Percentiles rank a stretch among this genome's conserved stretches.
Evolutionary conservation across 2,329 filamentous ascomycete species (phyloP).

Genomic region (Pseudogymnoascus pannorum): DNA sequence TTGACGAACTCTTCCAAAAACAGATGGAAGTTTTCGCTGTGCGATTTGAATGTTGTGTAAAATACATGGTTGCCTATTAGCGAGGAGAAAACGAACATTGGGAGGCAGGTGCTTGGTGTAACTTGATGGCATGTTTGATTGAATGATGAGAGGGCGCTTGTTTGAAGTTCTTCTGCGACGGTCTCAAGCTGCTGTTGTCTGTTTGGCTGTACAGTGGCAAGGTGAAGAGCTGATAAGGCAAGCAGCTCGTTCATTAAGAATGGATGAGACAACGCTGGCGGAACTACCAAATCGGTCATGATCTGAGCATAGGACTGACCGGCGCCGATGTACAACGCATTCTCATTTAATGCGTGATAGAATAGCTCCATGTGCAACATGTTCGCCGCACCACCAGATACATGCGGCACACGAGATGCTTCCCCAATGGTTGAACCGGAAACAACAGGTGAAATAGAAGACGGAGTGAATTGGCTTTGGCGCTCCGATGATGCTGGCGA

Average conservation of each 20-base stretch:
- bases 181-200: conserved; percentile 21
- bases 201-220: conserved; percentile 26
- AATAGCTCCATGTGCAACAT: conserved; percentile 37
- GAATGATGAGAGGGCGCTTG: conserved; percentile 27
- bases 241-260: conserved; percentile 33
- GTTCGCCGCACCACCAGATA: conserved; percentile 15
- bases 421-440: background rate
- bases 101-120: conserved; percentile 22
- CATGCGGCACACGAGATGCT: background rate
- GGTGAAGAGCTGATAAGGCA: conserved; percentile 31
- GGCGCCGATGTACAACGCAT: background rate
- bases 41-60: conserved; percentile 29
- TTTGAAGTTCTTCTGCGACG: conserved; percentile 28
- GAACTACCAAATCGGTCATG: conserved; percentile 14
- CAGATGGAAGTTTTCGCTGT: conserved; percentile 24
- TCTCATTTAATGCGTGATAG: conserved; percentile 28
- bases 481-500: background rate
- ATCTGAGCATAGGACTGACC: background rate
- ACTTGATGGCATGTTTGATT: conserved; percentile 23
- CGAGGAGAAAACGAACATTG: conserved; percentile 28
- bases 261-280: conserved; percentile 22
- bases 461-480: background rate
- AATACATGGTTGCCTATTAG: conserved; percentile 32
- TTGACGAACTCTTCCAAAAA: conserved; percentile 27
- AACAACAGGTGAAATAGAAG: background rate